Evolutionary conservation across 208 protist genomes (phyloP), one percentile per base, ranked within the genome.

Genomic region (Trypanosoma melophagium): DNA sequence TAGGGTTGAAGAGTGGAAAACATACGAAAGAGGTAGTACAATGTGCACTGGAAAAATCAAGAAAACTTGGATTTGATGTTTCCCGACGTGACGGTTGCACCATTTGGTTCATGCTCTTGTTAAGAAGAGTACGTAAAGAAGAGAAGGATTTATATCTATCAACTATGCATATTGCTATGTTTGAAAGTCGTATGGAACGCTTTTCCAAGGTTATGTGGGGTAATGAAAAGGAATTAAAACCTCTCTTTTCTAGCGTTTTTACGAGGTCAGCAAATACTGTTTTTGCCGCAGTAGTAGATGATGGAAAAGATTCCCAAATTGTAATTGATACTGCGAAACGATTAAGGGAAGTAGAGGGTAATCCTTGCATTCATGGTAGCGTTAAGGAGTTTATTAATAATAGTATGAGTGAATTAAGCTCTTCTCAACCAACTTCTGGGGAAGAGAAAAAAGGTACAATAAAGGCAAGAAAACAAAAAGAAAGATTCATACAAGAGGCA

Each of bases 151-250:
- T 85, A 17, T 75, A 79, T 59, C 60, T 86, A 57, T 71, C 76
- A 60, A 72, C 73, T 13, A 55, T 84, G 24, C 66, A 81, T 3
- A n/a, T 88, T 17, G 47, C 83, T 9, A 71, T 73, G 35, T 54
- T 80, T 1, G 76, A 76, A 45, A 58, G 60, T 65, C 79, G 83
- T 62, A 52, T 69, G 22, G 54, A 68, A 13, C n/a, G 61, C n/a
- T 21, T 81, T 56, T 38, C 54, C 14, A 16, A 40, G 14, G 25
- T 76, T 14, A 14, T 84, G 14, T 22, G 17, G 14, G 17, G 67
- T 0, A 51, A 70, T 51, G 59, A 66, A 31, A 28, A 53, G 5
- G 21, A 16, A 16, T 7, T 71, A 35, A 82, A 57, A 60, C 71
- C 73, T 47, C 64, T 84, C 45, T 60, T 84, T 60, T 52, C 61